A percentile compares a stretch with the other conserved stretches of the same genome.
phyloP scores from a whole-genome alignment of 2,329 filamentous ascomycete species.

The Scedosporium minutisporum region DNA sequence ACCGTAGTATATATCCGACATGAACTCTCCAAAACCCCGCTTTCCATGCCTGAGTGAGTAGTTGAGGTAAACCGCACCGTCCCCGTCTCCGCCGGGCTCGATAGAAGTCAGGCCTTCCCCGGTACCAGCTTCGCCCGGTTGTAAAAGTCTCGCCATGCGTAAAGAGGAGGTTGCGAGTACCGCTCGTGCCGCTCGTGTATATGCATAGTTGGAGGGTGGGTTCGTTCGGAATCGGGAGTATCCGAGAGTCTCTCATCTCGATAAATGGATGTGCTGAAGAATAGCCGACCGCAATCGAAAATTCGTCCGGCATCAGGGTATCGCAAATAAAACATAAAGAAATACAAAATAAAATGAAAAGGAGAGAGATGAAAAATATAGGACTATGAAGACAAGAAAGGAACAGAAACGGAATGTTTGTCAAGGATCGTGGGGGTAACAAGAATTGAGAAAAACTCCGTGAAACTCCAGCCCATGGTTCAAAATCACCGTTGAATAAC shows the following conservation, averaged over 20 bases:
- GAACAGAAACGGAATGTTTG: not conserved
- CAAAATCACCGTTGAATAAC: conserved; percentile 6
- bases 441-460: not conserved
- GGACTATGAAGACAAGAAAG: not conserved
- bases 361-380: conserved; percentile 1
- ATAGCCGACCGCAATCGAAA: not conserved
- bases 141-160: not conserved
- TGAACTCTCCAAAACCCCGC: not conserved
- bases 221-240: too few relatives aligned
- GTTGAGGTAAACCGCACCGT: too few relatives aligned
- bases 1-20: not conserved
- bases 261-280: not conserved
- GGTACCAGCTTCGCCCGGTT: too few relatives aligned
- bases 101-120: too few relatives aligned
- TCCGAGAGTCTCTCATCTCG: not conserved
- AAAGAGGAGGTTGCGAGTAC: not conserved
- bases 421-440: not conserved
- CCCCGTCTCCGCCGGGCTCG: too few relatives aligned
- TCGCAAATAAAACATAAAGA: conserved; percentile 4
- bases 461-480: not conserved
- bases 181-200: not conserved
- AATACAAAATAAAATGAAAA: not conserved
- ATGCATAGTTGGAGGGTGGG: too few relatives aligned
- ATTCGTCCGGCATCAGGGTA: not conserved
- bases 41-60: too few relatives aligned